A percentile compares a stretch with the other conserved stretches of the same genome.
phyloP scores from a whole-genome alignment of 495 filamentous ascomycete species.

The Neurospora hispaniola region DNA sequence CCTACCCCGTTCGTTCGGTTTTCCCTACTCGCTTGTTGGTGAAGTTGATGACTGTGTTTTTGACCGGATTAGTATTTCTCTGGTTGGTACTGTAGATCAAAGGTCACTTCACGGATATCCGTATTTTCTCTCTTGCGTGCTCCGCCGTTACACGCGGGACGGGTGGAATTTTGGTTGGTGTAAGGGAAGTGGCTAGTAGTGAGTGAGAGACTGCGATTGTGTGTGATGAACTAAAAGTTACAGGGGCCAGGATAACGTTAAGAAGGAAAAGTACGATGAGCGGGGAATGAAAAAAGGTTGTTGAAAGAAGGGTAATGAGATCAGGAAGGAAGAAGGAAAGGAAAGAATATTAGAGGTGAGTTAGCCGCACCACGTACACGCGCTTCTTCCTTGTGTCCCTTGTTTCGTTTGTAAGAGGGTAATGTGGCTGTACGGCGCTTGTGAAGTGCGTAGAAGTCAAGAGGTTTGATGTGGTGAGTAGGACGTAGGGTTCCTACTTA shows the following conservation, averaged over 20 bases:
- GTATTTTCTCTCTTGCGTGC: neutral
- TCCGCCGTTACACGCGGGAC: neutral
- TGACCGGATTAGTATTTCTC: neutral
- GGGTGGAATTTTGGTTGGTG: neutral
- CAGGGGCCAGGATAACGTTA: neutral
- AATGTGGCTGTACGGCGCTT: neutral
- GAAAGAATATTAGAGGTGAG: neutral
- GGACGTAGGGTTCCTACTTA: neutral
- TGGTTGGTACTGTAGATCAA: neutral
- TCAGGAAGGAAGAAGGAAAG: neutral
- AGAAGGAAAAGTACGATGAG: neutral
- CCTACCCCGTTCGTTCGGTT: neutral
- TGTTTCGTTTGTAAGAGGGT: neutral
- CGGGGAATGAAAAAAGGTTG: neutral
- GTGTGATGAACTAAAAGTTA: neutral
- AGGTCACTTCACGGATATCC: neutral
- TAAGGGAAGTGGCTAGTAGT: neutral
- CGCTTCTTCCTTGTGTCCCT: neutral
- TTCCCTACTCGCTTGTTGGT: neutral
- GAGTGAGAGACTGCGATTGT: neutral
- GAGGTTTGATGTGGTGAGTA: neutral
- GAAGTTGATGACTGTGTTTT: neutral
- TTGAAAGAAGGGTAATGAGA: neutral
- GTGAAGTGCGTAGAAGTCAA: neutral
- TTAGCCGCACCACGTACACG: neutral